phyloP scores from a whole-genome alignment of 2,329 filamentous ascomycete species.

The Aspergillus cejpii region DNA sequence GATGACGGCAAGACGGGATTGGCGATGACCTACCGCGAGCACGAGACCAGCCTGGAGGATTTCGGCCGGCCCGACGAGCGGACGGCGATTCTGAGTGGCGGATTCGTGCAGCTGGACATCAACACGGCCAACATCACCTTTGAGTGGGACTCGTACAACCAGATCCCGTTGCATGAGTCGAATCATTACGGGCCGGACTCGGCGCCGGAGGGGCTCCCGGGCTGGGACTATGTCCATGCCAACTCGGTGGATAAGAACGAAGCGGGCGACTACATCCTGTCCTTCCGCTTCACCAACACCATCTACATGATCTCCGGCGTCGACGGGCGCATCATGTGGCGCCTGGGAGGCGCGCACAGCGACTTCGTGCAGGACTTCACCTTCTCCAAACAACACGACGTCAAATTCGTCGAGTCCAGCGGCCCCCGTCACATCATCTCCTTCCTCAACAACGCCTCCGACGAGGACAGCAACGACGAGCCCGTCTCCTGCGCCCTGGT shows the following conservation, averaged over 20 bases:
- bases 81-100: conserved; percentile 26
- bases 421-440: conserved; percentile 29
- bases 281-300: conserved; percentile 34
- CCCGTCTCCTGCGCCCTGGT: conserved; percentile 25
- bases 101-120: conserved; percentile 32
- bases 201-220: conserved; percentile 13
- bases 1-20: conserved; percentile 29
- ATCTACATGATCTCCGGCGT: conserved; percentile 35
- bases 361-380: conserved; percentile 29
- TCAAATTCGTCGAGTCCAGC: conserved; percentile 27
- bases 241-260: conserved; percentile 37
- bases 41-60: conserved; percentile 21
- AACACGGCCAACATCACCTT: conserved; percentile 27
- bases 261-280: conserved; percentile 36
- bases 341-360: conserved; percentile 27
- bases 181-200: conserved; percentile 2
- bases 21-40: conserved; percentile 16
- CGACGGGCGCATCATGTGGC: conserved; percentile 34
- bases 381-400: conserved; percentile 36
- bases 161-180: conserved; percentile 25
- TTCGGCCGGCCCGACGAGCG: conserved; percentile 20
- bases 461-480: conserved; percentile 25
- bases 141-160: conserved; percentile 30
- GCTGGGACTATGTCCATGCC: conserved; percentile 35
- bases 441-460: conserved; percentile 31